Conservation (phyloP, 495 filamentous ascomycete species). For the Lophium mytilinum region DNA sequence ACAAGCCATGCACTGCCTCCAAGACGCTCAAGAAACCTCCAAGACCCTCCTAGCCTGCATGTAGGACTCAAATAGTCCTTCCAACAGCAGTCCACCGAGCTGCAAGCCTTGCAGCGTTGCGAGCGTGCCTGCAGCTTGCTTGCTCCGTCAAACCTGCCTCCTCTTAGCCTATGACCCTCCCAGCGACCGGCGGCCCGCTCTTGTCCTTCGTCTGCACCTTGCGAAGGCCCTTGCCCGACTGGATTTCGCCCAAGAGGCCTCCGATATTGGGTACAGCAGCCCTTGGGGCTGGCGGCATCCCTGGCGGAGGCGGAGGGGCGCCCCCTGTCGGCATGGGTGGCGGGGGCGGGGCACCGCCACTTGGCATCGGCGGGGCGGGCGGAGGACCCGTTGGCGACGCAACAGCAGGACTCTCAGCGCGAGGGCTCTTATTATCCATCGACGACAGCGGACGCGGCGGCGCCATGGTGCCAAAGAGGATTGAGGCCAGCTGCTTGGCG, state of each 20-base stretch:
- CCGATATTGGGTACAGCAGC: conserved; percentile 39
- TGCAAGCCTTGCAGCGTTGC: no score
- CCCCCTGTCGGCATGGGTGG: conserved; percentile 47
- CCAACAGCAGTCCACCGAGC: no score
- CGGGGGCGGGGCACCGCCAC: conserved; percentile 34
- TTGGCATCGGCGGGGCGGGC: conserved; percentile 30
- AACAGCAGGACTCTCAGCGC: conserved; percentile 27
- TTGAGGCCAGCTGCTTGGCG: conserved; percentile 85
- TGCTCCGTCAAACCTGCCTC: background rate
- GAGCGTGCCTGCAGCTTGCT: no score
- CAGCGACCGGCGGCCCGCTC: conserved; percentile 60
- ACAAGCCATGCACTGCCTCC: no score
- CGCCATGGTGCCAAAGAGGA: conserved; percentile 92
- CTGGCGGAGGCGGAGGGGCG: conserved; percentile 38
- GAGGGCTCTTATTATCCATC: conserved; percentile 55
- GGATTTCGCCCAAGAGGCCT: conserved; percentile 72
- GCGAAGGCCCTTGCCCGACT: conserved; percentile 63
- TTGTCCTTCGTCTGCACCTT: conserved; percentile 83
- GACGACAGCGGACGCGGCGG: conserved; percentile 84
- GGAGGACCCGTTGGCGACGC: conserved; percentile 35
- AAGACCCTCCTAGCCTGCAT: no score
- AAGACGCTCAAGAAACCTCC: no score
- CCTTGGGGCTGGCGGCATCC: conserved; percentile 28
- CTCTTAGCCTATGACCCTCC: conserved; percentile 51
- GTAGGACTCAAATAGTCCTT: no score